These are phyloP conservation scores for Paramecium octaurelia DNA, from an alignment of 73 alveolate species.

Conservation along the genomic window DNA sequence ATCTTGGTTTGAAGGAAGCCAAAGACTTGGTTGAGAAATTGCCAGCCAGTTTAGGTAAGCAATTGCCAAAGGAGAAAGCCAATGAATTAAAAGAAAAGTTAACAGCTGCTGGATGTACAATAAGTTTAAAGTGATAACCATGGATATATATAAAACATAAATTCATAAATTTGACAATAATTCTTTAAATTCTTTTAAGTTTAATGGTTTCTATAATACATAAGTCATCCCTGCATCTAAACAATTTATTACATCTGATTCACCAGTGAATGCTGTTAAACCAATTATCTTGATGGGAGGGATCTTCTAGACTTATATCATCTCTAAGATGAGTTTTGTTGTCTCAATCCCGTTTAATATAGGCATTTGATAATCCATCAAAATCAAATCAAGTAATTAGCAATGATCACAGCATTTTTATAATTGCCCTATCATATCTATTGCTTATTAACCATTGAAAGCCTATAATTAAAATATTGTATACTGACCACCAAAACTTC, in stretches of 20 bases:
- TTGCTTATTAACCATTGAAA: background rate
- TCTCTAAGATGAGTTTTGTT: background rate
- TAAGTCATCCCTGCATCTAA: conserved; percentile 18
- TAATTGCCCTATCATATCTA: background rate
- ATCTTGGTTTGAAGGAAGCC: conserved; percentile 85
- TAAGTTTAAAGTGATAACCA: conserved; percentile 40
- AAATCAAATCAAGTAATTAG: background rate
- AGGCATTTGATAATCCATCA: conserved; percentile 41
- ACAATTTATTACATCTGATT: background rate
- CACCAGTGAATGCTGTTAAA: conserved; percentile 29
- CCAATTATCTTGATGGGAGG: background rate
- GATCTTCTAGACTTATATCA: background rate
- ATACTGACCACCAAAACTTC: background rate
- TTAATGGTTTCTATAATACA: conserved; percentile 5
- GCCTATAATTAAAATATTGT: background rate
- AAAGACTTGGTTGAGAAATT: conserved; percentile 81
- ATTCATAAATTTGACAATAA: background rate
- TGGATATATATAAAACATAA: background rate
- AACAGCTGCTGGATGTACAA: conserved; percentile 63
- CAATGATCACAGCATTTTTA: background rate
- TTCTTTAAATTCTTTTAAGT: conserved; percentile 18
- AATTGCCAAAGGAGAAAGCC: conserved; percentile 73
- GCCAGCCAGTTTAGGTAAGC: conserved; percentile 73
- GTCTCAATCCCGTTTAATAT: conserved; percentile 25
- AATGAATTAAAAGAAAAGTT: conserved; percentile 70